Conservation (phyloP, 805 yeast species). For the Saitoella complicata region DNA sequence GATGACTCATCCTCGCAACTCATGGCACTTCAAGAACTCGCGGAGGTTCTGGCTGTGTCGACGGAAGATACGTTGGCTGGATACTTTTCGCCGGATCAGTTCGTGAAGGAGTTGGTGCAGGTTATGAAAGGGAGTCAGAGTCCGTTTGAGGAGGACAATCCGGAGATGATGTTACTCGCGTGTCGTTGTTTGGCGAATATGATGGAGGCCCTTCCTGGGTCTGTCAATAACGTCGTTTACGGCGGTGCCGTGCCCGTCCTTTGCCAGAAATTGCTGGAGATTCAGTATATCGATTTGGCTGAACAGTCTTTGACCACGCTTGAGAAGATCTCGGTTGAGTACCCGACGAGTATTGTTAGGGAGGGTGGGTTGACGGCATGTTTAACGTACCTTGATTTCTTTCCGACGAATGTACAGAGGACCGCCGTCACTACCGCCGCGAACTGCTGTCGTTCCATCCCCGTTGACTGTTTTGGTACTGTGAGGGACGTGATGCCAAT, state of each 20-base stretch:
- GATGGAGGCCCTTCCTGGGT: conserved; percentile 55
- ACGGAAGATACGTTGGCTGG: conserved; percentile 18
- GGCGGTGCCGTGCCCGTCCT: conserved; percentile 53
- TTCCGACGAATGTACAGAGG: conserved; percentile 76
- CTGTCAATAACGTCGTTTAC: conserved; percentile 43
- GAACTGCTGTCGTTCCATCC: conserved; percentile 41
- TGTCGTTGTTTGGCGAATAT: conserved; percentile 73
- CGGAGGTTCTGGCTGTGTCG: conserved; percentile 20
- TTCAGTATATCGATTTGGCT: conserved; percentile 75
- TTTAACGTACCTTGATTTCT: conserved; percentile 65
- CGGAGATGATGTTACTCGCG: conserved; percentile 69
- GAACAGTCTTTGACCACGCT: conserved; percentile 64
- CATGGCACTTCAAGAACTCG: conserved; percentile 20
- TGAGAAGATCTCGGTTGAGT: conserved; percentile 21
- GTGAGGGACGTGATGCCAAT: conserved; percentile 43
- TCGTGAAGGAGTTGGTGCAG: conserved; percentile 38
- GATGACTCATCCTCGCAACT: conserved; percentile 18
- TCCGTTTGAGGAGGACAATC: conserved; percentile 34
- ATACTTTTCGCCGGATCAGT: conserved; percentile 38
- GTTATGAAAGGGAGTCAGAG: conserved; percentile 27
- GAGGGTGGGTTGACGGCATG: conserved; percentile 51
- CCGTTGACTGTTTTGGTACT: conserved; percentile 27
- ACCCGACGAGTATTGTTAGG: conserved; percentile 24
- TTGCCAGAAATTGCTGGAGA: conserved; percentile 49
- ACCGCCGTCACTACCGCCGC: conserved; percentile 62